phyloP scores from a whole-genome alignment of 2,329 filamentous ascomycete species.

The Colletotrichum cuscutae region DNA sequence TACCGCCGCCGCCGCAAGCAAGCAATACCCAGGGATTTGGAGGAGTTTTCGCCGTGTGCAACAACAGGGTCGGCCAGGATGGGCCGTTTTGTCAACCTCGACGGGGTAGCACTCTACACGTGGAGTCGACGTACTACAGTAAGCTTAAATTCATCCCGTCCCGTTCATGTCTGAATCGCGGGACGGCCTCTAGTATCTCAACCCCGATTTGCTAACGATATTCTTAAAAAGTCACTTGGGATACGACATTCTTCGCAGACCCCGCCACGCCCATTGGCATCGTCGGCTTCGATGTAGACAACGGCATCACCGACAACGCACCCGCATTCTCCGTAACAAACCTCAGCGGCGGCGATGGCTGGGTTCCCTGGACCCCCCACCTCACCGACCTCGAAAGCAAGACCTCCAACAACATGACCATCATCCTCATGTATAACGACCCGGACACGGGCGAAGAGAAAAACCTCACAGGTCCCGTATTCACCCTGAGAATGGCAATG shows the following conservation, averaged over 20 bases:
- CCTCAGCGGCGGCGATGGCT: conserved; percentile 42
- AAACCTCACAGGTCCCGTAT: conserved; percentile 39
- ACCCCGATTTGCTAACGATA: neutral
- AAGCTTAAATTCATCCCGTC: conserved; percentile 20
- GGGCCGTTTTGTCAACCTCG: conserved; percentile 47
- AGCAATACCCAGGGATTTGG: conserved; percentile 39
- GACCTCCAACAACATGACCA: conserved; percentile 29
- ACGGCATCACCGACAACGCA: conserved; percentile 27
- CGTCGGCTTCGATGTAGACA: conserved; percentile 30
- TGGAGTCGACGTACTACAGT: conserved; percentile 48
- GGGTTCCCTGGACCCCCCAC: conserved; percentile 41
- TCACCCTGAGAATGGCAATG: conserved; percentile 34
- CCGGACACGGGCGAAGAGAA: conserved; percentile 31
- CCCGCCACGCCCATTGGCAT: conserved; percentile 36
- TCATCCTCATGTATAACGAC: conserved; percentile 39
- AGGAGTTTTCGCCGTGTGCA: conserved; percentile 44
- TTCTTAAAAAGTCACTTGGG: conserved; percentile 48
- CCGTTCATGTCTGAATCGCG: neutral
- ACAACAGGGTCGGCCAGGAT: conserved; percentile 38
- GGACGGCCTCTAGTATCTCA: neutral
- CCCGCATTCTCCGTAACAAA: conserved; percentile 34
- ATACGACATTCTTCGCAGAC: conserved; percentile 39
- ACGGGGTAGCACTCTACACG: conserved; percentile 41
- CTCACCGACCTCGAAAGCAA: conserved; percentile 37
- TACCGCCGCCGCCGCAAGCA: conserved; percentile 45